phyloP scores from a whole-genome alignment of 352 stramenopile genomes.

The Phytopythium helicoides region DNA sequence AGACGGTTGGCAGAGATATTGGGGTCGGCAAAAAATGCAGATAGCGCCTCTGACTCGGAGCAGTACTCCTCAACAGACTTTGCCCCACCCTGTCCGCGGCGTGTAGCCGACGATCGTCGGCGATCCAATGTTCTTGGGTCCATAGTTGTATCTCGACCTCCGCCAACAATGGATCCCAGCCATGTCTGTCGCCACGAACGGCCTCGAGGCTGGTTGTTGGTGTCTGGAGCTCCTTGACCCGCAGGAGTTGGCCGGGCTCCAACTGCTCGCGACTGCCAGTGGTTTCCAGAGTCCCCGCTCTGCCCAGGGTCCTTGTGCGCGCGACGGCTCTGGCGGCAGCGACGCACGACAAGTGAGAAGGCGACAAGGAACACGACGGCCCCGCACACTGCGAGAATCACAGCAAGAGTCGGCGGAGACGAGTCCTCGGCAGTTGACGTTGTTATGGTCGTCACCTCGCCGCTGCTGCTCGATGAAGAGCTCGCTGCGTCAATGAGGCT shows the following conservation, averaged over 20 bases:
- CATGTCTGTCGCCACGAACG: background rate
- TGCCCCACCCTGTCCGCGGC: constrained; percentile 21
- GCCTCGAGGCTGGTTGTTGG: background rate
- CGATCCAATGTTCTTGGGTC: background rate
- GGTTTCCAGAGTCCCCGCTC: too few relatives aligned
- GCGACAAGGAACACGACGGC: background rate
- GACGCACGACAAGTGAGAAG: background rate
- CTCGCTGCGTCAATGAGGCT: too few relatives aligned
- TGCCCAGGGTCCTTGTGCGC: background rate
- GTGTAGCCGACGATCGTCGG: background rate
- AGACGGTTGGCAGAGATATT: constrained; percentile 48
- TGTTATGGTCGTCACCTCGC: background rate
- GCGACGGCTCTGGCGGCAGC: background rate
- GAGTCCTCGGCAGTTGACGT: too few relatives aligned
- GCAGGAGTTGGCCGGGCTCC: too few relatives aligned
- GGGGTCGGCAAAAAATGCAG: constrained; percentile 49
- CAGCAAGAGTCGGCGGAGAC: too few relatives aligned
- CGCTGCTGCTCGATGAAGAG: constrained; percentile 9
- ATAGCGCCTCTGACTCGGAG: constrained; percentile 54
- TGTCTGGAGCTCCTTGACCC: too few relatives aligned
- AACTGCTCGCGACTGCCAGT: background rate
- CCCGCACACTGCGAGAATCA: too few relatives aligned
- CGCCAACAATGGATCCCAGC: background rate
- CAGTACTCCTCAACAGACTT: constrained; percentile 61
- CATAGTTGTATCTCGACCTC: background rate